Evolutionary conservation across 139 green algal genomes (phyloP), one percentile per base, ranked within the genome.

Genomic region (Tetraselmis chui): DNA sequence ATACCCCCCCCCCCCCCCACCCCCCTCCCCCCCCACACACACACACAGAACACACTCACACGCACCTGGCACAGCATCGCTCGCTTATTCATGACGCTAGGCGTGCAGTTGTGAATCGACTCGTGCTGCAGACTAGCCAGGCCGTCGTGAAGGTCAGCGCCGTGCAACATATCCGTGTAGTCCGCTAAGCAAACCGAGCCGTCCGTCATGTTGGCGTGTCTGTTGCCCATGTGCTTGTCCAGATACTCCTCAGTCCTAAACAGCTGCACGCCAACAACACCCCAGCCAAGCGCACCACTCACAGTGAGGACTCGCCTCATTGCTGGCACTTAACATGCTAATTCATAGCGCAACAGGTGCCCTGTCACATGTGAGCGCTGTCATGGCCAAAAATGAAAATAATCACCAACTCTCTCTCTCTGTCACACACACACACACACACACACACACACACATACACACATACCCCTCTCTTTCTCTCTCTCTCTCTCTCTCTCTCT

Each of bases 171-270:
- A 18, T 67, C 45, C 45, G 18, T 18, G 18, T 67, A 67, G 11
- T 67, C 45, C 45, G 45, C 45, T 18, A 67, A 67, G 45, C 45
- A 67, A 5, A 67, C 45, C 45, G 45, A 25, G 11, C 45, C 45
- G 11, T 67, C 11, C 45, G 45, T 67, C 45, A 67, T 67, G 45
- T 67, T 67, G 45, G 11, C 18, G 59, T 83, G 80, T 1, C 80
- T 30, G 30, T 83, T 83, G 76, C 32, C 32, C 31, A 83, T 31
- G 80, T 83, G 80, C 32, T 83, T 83, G 80, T 83, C 80, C 31
- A 83, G 31, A 11, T 79, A 79, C 32, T 79, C 80, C n/a, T 83
- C 80, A 31, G 32, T 28, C 29, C 32, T 79, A 58, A 83, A 83
- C 25, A 29, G 80, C 76, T 83, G 18, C 45, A 67, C 45, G 18